Percentiles rank a stretch among this genome's conserved stretches.
These are phyloP conservation scores for Tuber magnatum DNA, from an alignment of 495 filamentous ascomycete genomes.

Conservation along the genomic window DNA sequence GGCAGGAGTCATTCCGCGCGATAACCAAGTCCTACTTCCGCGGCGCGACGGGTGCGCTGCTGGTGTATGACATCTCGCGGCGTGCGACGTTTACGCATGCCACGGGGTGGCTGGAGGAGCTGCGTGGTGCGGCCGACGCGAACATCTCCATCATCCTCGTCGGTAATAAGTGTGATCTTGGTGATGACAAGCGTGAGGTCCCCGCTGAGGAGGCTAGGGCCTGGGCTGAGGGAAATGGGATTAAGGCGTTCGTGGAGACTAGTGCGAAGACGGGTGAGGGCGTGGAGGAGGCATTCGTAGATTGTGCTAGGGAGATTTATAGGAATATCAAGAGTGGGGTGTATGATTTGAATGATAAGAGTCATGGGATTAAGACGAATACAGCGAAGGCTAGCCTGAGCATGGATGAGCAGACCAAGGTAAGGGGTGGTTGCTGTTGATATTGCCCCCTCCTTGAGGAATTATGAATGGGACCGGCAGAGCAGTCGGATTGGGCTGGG, in stretches of 20 bases:
- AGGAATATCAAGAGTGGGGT: constrained; percentile 87
- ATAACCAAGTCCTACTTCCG: constrained; percentile 95
- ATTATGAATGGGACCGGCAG: constrained; percentile 14
- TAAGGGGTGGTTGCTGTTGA: constrained; percentile 36
- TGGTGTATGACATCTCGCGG: constrained; percentile 91
- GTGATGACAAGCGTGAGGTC: constrained; percentile 62
- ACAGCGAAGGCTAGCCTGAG: constrained; percentile 36
- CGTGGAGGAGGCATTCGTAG: constrained; percentile 85
- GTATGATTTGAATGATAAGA: constrained; percentile 89
- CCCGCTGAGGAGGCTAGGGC: constrained; percentile 70
- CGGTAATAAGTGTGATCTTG: constrained; percentile 87
- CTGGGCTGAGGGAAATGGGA: constrained; percentile 74
- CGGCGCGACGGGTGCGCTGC: constrained; percentile 79
- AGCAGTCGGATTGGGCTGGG: not conserved
- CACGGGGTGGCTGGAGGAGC: constrained; percentile 83
- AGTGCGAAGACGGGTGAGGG: constrained; percentile 87
- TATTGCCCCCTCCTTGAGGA: constrained; percentile 7
- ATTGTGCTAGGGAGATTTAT: constrained; percentile 89
- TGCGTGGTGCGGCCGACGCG: constrained; percentile 85
- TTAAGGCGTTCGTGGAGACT: constrained; percentile 91
- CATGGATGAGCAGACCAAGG: constrained; percentile 35
- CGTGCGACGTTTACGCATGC: constrained; percentile 76
- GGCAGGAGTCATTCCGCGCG: constrained; percentile 72
- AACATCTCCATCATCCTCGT: constrained; percentile 90
- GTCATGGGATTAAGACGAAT: constrained; percentile 76